phyloP scores from a whole-genome alignment of 805 yeast species.

The Kluyveromyces siamensis region DNA sequence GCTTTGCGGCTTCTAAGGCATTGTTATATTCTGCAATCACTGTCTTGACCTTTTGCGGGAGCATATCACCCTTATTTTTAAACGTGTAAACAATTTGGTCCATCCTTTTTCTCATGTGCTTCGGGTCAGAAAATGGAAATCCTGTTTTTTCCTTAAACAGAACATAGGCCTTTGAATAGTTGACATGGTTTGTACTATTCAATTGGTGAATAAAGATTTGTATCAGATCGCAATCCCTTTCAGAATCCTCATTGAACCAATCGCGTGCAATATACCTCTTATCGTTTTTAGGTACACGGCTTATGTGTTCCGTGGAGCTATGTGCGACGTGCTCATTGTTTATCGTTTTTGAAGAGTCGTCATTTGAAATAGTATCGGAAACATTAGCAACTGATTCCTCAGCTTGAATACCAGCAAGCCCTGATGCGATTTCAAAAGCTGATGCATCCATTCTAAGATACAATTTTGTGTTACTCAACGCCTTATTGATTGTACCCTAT shows the following conservation, averaged over 20 bases:
- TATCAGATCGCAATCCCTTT: constrained; percentile 2
- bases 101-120: constrained; percentile 3
- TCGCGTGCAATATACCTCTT: constrained; percentile 2
- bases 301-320: no score
- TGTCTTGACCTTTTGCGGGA: constrained; percentile 1
- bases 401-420: constrained; percentile 1
- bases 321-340: neutral
- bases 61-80: constrained; percentile 1
- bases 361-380: neutral
- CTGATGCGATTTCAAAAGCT: constrained; percentile 7
- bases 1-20: constrained; percentile 2
- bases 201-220: constrained; percentile 1
- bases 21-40: constrained; percentile 1
- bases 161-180: constrained; percentile 2
- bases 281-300: neutral
- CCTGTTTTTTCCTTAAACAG: constrained; percentile 2
- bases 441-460: constrained; percentile 8
- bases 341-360: neutral
- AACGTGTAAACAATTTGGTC: constrained; percentile 3
- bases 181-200: constrained; percentile 2
- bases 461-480: constrained; percentile 24
- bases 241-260: constrained; percentile 1
- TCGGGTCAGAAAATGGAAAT: constrained; percentile 3
- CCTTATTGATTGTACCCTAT: neutral
- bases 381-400: neutral